phyloP scores from a whole-genome alignment of 148 eudicot genomes.

The Pharnaceum exiguum region DNA sequence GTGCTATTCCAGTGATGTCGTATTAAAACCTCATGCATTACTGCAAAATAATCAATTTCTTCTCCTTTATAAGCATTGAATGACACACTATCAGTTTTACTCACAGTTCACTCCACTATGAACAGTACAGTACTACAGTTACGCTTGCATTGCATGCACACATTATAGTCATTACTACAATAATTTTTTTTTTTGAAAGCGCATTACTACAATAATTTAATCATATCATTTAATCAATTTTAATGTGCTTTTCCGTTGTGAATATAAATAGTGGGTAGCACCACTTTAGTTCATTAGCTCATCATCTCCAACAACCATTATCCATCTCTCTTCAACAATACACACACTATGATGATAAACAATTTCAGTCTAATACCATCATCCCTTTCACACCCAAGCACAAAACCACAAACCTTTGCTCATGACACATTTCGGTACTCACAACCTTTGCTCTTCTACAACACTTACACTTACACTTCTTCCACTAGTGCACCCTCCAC shows the following conservation, averaged over 20 bases:
- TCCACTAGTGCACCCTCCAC: background rate
- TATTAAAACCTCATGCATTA: too few relatives aligned
- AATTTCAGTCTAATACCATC: too few relatives aligned
- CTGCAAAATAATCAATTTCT: too few relatives aligned
- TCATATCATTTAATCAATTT: background rate
- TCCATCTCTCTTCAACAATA: background rate
- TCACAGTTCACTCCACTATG: too few relatives aligned
- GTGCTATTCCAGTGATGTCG: too few relatives aligned
- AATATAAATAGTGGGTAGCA: background rate
- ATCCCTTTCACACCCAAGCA: background rate
- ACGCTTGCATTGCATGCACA: too few relatives aligned
- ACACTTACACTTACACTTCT: background rate
- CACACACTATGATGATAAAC: too few relatives aligned
- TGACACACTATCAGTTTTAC: too few relatives aligned
- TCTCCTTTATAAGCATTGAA: too few relatives aligned
- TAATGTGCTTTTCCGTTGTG: background rate
- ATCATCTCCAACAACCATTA: background rate
- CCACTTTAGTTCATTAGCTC: background rate
- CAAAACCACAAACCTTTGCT: background rate
- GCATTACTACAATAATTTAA: too few relatives aligned
- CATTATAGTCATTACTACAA: background rate
- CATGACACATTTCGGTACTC: constrained; percentile 10
- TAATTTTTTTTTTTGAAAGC: too few relatives aligned
- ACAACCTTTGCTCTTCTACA: background rate
- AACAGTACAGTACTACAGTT: too few relatives aligned